These are phyloP conservation scores for Elaeagnus macrophylla DNA, from an alignment of 306 rosid species.

Conservation along the genomic window DNA sequence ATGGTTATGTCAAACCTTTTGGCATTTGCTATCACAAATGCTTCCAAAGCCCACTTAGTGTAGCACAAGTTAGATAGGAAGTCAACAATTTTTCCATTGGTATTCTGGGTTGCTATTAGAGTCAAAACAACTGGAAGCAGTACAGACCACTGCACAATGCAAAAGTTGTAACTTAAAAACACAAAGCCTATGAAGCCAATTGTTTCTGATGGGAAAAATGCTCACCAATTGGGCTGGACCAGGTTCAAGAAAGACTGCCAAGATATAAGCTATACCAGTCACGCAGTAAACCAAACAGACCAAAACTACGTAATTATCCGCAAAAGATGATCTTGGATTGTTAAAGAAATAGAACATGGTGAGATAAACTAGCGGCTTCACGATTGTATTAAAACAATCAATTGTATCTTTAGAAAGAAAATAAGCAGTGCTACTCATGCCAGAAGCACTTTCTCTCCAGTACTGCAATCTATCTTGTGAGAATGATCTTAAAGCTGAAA, in stretches of 20 bases:
- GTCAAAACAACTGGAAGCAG: conserved; percentile 93
- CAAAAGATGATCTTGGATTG: conserved; percentile 93
- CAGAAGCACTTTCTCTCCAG: conserved; percentile 88
- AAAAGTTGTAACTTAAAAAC: conserved; percentile 12
- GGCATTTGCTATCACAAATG: conserved; percentile 88
- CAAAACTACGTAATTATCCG: conserved; percentile 64
- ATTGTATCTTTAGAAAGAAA: conserved; percentile 86
- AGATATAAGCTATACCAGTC: conserved; percentile 79
- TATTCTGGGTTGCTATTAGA: conserved; percentile 52
- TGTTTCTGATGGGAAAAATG: background rate
- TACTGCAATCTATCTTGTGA: conserved; percentile 82
- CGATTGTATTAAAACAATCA: conserved; percentile 66
- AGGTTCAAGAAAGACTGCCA: conserved; percentile 67
- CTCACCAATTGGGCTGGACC: conserved; percentile 95
- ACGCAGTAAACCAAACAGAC: conserved; percentile 83
- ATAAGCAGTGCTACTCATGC: conserved; percentile 89
- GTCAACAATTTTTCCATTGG: conserved; percentile 29
- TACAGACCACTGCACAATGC: conserved; percentile 77
- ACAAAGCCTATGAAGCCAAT: background rate
- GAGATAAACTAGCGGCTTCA: conserved; percentile 87
- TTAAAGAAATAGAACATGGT: conserved; percentile 99
- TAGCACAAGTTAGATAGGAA: conserved; percentile 47
- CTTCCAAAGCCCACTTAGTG: conserved; percentile 97
- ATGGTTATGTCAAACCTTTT: conserved; percentile 39
- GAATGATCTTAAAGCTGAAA: conserved; percentile 84